Conservation (phyloP, 2,329 filamentous ascomycete species). For the Juglanconis oblonga region DNA sequence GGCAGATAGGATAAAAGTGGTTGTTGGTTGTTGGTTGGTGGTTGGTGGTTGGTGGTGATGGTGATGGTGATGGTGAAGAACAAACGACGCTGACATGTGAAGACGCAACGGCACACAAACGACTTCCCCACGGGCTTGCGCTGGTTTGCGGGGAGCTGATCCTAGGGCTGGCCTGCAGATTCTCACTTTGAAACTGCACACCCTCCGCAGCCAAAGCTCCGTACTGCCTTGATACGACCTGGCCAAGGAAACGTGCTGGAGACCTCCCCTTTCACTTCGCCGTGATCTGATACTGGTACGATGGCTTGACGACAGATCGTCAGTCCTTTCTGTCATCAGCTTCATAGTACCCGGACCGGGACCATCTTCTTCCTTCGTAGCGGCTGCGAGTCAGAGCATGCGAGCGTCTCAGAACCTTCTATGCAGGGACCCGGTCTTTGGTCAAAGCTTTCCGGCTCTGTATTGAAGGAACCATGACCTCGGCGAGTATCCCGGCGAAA, state of each 20-base stretch:
- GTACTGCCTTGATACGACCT: conserved; percentile 8
- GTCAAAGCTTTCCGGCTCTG: not conserved
- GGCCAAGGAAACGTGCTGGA: not conserved
- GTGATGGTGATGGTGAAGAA: not conserved
- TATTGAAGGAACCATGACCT: not conserved
- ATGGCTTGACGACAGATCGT: no score
- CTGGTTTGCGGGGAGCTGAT: conserved; percentile 13
- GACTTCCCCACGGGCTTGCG: conserved; percentile 14
- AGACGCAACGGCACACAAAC: not conserved
- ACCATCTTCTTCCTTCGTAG: no score
- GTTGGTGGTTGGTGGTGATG: no score
- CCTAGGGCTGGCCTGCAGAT: conserved; percentile 12
- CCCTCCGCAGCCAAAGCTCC: not conserved
- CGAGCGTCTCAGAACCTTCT: not conserved
- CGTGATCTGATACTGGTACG: not conserved
- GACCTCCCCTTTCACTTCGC: not conserved
- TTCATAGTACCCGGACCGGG: no score
- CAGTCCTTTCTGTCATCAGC: no score
- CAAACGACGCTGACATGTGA: conserved; percentile 1
- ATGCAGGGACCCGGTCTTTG: not conserved
- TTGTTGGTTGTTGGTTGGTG: no score
- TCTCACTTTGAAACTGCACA: conserved; percentile 8
- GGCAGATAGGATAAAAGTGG: not conserved
- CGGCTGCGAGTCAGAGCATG: not conserved
- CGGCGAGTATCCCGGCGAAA: conserved; percentile 8